phyloP scores from a whole-genome alignment of 1,139 yeast genomes.

The Debaryomyces coudertii region DNA sequence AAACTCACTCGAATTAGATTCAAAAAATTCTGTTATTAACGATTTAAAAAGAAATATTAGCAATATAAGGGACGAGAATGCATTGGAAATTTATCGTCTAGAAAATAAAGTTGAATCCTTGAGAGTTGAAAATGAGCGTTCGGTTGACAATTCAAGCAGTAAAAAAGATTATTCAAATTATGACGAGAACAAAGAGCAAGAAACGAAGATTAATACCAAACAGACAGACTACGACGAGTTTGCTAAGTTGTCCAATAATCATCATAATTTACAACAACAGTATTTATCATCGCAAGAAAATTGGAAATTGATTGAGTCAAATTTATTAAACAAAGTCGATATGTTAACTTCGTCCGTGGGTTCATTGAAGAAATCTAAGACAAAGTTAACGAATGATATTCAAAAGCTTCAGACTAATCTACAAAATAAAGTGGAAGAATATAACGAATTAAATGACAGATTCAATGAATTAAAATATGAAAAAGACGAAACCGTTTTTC shows the following conservation, averaged over 20 bases:
- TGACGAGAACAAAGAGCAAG: constrained; percentile 19
- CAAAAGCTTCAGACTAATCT: constrained; percentile 26
- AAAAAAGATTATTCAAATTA: neutral
- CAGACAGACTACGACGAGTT: constrained; percentile 37
- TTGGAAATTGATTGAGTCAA: constrained; percentile 66
- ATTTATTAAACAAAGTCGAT: constrained; percentile 50
- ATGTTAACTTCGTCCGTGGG: constrained; percentile 46
- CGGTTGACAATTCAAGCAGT: neutral
- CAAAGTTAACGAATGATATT: constrained; percentile 33
- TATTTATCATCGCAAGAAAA: constrained; percentile 66
- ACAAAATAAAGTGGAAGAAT: constrained; percentile 27
- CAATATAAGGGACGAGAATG: constrained; percentile 39
- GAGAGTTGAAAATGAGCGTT: constrained; percentile 31
- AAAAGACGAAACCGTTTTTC: constrained; percentile 24
- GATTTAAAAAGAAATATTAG: constrained; percentile 32
- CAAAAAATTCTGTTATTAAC: constrained; percentile 31
- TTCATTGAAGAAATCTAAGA: constrained; percentile 34
- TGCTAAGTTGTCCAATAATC: constrained; percentile 41
- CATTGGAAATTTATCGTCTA: constrained; percentile 50
- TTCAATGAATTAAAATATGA: constrained; percentile 17
- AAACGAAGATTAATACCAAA: constrained; percentile 6
- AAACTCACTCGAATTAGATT: constrained; percentile 34
- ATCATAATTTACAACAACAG: constrained; percentile 64
- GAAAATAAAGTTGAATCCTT: constrained; percentile 53
- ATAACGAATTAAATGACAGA: constrained; percentile 22